Base-by-base conservation (phyloP, 768 basidiomycete species). In the Fistulinella prunicolor region DNA sequence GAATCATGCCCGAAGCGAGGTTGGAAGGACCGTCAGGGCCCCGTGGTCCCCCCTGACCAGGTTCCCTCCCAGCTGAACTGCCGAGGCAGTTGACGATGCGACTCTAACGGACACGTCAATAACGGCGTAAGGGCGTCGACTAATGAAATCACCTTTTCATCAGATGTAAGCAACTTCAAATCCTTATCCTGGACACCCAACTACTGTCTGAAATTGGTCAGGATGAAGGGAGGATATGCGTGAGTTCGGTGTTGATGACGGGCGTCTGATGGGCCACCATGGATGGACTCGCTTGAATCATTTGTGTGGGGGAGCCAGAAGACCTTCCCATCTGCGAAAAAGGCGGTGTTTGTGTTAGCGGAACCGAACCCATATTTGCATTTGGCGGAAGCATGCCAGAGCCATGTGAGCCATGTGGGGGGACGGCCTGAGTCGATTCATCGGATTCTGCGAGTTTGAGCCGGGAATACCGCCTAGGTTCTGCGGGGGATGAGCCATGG, bases 401-500 rank as follows among this genome's bases (percentile, higher is more conserved):
- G 45, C 72, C 55, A 78, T 71, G 22, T 75, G 71, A 7, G 64
- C 49, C 57, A 82, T 67, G 47, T 81, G 80, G 3, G 79, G 79
- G 4, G 78, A 77, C 0, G 75, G 73, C 2, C 80, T 77, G 1
- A 81, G 70, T 46, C 76, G 77, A 41, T 70, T 72, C 73, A 81
- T 78, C 5, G 60, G 69, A 38, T 71, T 64, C 54, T 64, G 58
- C 7, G 55, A 63, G 41, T 55, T 67, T 22, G 66, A 66, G 20
- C 58, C 61, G 4, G 62, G 13, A 22, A 68, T 72, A 8, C 59
- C 60, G 23, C 66, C 66, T 8, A 60, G 61, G 38, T 76, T 75
- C 52, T 82, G 82, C 0, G 81, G 78, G 4, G 83, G 82, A 42
- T 78, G 76, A 2, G 81, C 72, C 66, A 86, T 82, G 2, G 78